Percentiles rank a stretch among this genome's conserved stretches.
Conservation (phyloP, 345 rosid genomes). For the Corchorus capsularis region DNA sequence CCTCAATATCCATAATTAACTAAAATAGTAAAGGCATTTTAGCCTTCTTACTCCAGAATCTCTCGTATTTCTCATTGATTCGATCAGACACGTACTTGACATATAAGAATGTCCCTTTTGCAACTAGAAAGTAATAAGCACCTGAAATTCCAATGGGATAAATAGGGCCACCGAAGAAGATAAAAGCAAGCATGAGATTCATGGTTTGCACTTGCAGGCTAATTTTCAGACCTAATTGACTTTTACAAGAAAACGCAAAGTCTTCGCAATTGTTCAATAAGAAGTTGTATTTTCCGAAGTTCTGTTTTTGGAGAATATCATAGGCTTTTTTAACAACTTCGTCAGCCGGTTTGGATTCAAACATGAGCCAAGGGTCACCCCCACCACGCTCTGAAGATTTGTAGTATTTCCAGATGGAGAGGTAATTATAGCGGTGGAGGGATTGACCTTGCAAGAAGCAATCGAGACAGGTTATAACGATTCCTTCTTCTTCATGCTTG, state of each 20-base stretch:
- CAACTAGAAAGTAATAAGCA: too few species aligned
- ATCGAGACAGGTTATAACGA: constrained; percentile 2
- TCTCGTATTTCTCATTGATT: too few species aligned
- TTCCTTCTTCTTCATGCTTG: not conserved
- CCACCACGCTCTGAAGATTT: not conserved
- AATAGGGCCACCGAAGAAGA: too few species aligned
- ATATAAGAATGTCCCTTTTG: too few species aligned
- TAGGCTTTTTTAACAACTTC: not conserved
- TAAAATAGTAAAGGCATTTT: too few species aligned
- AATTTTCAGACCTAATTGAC: too few species aligned
- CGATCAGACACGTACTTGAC: too few species aligned
- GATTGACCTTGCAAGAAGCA: constrained; percentile 16
- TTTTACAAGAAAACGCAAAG: not conserved
- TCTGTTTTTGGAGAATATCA: not conserved
- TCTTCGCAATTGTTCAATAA: not conserved
- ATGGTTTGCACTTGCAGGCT: too few species aligned
- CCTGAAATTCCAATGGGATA: too few species aligned
- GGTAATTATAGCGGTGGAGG: not conserved
- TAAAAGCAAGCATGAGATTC: too few species aligned
- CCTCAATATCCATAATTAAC: too few species aligned
- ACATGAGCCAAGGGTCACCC: not conserved
- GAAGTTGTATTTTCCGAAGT: not conserved
- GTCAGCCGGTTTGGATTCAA: not conserved
- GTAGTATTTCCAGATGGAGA: not conserved
- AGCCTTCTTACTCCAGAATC: too few species aligned